A percentile compares a stretch with the other conserved stretches of the same genome.
These are phyloP conservation scores for Bipolaris gigantea DNA, from an alignment of 2,329 filamentous ascomycete genomes.

Conservation along the genomic window DNA sequence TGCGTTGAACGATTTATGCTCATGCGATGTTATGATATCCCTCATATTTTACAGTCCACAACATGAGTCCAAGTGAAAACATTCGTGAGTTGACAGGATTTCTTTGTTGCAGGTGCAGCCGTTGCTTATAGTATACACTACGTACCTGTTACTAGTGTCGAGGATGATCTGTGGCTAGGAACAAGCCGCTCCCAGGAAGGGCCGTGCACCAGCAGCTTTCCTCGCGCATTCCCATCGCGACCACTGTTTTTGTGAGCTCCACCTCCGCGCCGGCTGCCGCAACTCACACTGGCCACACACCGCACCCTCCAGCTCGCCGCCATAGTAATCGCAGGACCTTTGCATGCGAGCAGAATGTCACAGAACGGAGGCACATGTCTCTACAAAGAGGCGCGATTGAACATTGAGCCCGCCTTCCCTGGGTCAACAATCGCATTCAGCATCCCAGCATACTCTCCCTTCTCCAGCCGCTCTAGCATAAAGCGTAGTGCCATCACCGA, in stretches of 20 bases:
- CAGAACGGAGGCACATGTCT: slow-evolving; percentile 64
- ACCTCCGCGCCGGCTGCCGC: slow-evolving; percentile 24
- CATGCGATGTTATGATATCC: slow-evolving; percentile 8
- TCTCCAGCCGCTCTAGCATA: slow-evolving; percentile 33
- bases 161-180: not conserved
- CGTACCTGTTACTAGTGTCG: not conserved
- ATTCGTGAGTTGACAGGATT: not conserved
- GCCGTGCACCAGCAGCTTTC: slow-evolving; percentile 25
- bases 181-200: slow-evolving; percentile 1
- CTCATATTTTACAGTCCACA: not conserved
- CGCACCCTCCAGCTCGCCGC: slow-evolving; percentile 11
- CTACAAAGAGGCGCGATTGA: slow-evolving; percentile 86
- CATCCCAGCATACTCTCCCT: slow-evolving; percentile 40
- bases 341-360: slow-evolving; percentile 70
- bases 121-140: not conserved
- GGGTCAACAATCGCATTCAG: slow-evolving; percentile 70
- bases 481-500: slow-evolving; percentile 46
- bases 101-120: not conserved
- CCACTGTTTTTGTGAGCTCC: slow-evolving; percentile 40
- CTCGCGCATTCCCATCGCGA: slow-evolving; percentile 27
- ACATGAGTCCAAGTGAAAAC: not conserved
- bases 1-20: slow-evolving; percentile 2
- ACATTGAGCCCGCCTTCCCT: slow-evolving; percentile 72
- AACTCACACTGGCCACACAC: slow-evolving; percentile 17
- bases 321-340: slow-evolving; percentile 1